A percentile compares a stretch with the other conserved stretches of the same genome.
Evolutionary conservation across 495 filamentous ascomycete species (phyloP).

Genomic region (Penicillium steckii): DNA sequence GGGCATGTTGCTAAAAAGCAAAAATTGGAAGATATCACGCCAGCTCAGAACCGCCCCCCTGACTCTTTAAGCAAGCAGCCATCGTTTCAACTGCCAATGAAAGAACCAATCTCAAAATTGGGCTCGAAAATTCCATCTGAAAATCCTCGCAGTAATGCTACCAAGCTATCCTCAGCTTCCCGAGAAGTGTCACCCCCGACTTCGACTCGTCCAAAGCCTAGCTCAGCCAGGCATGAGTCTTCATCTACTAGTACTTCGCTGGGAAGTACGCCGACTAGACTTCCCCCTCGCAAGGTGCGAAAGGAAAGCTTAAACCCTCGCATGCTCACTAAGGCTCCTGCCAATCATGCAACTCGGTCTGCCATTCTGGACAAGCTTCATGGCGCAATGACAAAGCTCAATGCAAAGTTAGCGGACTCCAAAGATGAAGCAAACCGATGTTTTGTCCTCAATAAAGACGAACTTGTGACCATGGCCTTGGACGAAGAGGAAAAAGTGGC

Average conservation of each 20-base stretch:
- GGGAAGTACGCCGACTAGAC: not conserved
- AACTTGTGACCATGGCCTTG: conserved; percentile 73
- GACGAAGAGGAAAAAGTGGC: conserved; percentile 84
- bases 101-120: conserved; percentile 37
- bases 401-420: conserved; percentile 50
- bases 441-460: conserved; percentile 62
- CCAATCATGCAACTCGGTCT: conserved; percentile 63
- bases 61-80: conserved; percentile 50
- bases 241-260: not conserved
- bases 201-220: conserved; percentile 12
- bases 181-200: conserved; percentile 46
- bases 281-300: conserved; percentile 35
- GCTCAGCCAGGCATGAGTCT: conserved; percentile 8
- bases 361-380: conserved; percentile 72
- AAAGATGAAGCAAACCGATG: conserved; percentile 55
- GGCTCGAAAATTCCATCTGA: not conserved
- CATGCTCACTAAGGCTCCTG: conserved; percentile 70
- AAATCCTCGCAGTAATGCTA: not conserved
- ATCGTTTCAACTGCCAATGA: conserved; percentile 56
- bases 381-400: conserved; percentile 67
- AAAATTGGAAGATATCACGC: not conserved
- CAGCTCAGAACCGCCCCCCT: not conserved
- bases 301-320: conserved; percentile 73
- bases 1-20: conserved; percentile 7
- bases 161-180: conserved; percentile 20